These are phyloP conservation scores for Podospora sp. DNA, from an alignment of 495 filamentous ascomycete species.

Conservation along the genomic window DNA sequence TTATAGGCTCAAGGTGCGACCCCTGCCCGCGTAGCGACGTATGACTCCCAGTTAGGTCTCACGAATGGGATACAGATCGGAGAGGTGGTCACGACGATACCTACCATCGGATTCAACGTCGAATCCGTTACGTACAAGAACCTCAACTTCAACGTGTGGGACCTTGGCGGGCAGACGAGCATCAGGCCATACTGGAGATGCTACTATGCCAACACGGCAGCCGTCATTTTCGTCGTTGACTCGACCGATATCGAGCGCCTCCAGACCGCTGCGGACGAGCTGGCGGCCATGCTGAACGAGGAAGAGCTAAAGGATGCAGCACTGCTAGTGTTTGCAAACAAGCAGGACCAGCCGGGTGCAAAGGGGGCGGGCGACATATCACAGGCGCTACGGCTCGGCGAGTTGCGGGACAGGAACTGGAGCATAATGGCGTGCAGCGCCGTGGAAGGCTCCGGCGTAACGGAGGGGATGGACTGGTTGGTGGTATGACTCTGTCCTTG, in stretches of 20 bases:
- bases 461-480: conserved; percentile 98
- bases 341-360: conserved; percentile 96
- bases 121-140: conserved; percentile 97
- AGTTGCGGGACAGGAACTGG: conserved; percentile 96
- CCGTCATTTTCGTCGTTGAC: conserved; percentile 97
- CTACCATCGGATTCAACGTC: conserved; percentile 98
- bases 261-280: conserved; percentile 87
- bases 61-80: conserved; percentile 67
- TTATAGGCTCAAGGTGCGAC: conserved; percentile 86
- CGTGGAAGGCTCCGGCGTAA: conserved; percentile 90
- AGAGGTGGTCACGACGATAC: conserved; percentile 98
- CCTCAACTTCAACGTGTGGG: conserved; percentile 98
- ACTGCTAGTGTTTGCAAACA: conserved; percentile 95
- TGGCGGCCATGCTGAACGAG: conserved; percentile 93
- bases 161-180: conserved; percentile 93
- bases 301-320: conserved; percentile 93
- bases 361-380: conserved; percentile 97
- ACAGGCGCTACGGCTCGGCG: conserved; percentile 84
- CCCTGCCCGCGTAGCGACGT: not conserved
- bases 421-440: conserved; percentile 97
- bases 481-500: conserved; percentile 68
- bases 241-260: conserved; percentile 95
- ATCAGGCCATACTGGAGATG: conserved; percentile 99
- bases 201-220: conserved; percentile 99
- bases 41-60: not conserved